Percentiles rank a stretch among this genome's conserved stretches.
These are phyloP conservation scores for Polyplosphaeria fusca DNA, from an alignment of 495 filamentous ascomycete genomes.

Conservation along the genomic window DNA sequence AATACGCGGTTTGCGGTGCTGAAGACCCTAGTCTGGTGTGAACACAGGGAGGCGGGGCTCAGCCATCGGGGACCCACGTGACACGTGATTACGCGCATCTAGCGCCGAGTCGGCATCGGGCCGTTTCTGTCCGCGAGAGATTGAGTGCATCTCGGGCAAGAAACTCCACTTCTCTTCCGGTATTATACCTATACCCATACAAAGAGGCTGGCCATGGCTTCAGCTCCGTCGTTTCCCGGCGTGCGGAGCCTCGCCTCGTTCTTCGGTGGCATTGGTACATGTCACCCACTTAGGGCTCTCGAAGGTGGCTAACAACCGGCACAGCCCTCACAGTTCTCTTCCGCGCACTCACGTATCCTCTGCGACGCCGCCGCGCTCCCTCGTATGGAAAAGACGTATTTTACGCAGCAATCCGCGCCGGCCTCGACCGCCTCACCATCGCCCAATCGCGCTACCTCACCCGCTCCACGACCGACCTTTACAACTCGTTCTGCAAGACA, in stretches of 20 bases:
- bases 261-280: neutral
- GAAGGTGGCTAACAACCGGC: neutral
- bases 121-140: too few relatives aligned
- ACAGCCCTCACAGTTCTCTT: conserved; percentile 2
- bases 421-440: conserved; percentile 13
- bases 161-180: too few relatives aligned
- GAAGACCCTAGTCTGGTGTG: too few relatives aligned
- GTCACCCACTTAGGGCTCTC: neutral
- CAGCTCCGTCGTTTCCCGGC: neutral
- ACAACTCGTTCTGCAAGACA: conserved; percentile 7
- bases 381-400: conserved; percentile 3
- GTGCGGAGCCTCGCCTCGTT: neutral
- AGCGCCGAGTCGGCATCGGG: too few relatives aligned
- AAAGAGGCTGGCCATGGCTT: neutral
- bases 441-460: conserved; percentile 8
- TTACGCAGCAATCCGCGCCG: conserved; percentile 5
- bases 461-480: neutral
- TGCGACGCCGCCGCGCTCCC: neutral
- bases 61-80: too few relatives aligned
- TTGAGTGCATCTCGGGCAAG: too few relatives aligned
- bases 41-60: too few relatives aligned
- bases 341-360: conserved; percentile 8
- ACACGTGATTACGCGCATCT: too few relatives aligned
- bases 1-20: too few relatives aligned
- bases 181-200: too few relatives aligned